Conservation (phyloP, 805 yeast species). For the Saccharomyces jurei region DNA sequence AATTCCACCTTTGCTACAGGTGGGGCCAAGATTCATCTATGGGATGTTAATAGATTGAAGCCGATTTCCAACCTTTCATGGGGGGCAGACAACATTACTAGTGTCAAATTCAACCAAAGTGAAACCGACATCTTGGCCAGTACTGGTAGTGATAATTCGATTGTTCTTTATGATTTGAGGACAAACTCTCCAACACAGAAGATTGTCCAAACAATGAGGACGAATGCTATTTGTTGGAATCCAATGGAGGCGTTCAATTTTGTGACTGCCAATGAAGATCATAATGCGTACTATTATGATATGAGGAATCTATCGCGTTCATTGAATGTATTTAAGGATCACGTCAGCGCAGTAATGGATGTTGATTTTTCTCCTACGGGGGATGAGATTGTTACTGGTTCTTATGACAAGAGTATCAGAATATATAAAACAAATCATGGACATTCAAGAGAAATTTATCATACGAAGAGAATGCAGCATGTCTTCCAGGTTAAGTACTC, state of each 20-base stretch:
- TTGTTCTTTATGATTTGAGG: conserved; percentile 83
- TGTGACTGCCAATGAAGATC: conserved; percentile 90
- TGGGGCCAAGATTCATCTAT: conserved; percentile 80
- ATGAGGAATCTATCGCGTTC: conserved; percentile 86
- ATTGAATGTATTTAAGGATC: conserved; percentile 83
- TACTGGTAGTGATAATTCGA: conserved; percentile 83
- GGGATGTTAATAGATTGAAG: conserved; percentile 79
- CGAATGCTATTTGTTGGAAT: conserved; percentile 87
- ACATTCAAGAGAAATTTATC: conserved; percentile 91
- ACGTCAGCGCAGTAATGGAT: conserved; percentile 91
- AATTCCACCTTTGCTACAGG: conserved; percentile 81
- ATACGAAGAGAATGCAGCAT: conserved; percentile 96
- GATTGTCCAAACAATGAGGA: conserved; percentile 70
- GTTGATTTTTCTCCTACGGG: conserved; percentile 96
- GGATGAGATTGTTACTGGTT: conserved; percentile 88
- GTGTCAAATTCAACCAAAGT: conserved; percentile 80
- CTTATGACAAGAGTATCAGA: conserved; percentile 88
- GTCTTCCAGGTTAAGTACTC: conserved; percentile 77
- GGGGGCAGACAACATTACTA: conserved; percentile 89
- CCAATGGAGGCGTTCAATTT: conserved; percentile 96
- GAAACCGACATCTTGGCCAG: conserved; percentile 86
- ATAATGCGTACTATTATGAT: conserved; percentile 89
- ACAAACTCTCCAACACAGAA: conserved; percentile 90
- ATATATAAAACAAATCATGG: conserved; percentile 71
- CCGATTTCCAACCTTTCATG: conserved; percentile 75